Percentiles rank a stretch among this genome's conserved stretches.
phyloP scores from a whole-genome alignment of 192 early-diverging fungal genomes.

The Backusella parvicylindrica region DNA sequence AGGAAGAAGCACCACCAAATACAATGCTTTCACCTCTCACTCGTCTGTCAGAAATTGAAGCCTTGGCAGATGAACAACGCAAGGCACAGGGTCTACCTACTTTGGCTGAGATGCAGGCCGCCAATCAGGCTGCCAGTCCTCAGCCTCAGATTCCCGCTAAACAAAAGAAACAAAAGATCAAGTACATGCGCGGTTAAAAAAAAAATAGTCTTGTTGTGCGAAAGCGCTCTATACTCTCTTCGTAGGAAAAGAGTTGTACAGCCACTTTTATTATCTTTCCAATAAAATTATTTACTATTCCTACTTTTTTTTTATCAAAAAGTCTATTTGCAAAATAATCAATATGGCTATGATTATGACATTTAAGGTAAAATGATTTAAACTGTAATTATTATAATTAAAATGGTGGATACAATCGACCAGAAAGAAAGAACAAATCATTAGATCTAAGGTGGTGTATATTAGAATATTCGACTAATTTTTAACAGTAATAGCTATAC shows the following conservation, averaged over 20 bases:
- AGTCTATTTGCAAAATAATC: too few species aligned
- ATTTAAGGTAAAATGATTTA: too few species aligned
- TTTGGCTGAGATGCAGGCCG: conserved; percentile 17
- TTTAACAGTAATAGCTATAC: too few species aligned
- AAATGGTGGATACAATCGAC: too few species aligned
- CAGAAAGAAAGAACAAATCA: too few species aligned
- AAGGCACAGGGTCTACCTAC: conserved; percentile 31
- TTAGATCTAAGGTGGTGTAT: too few species aligned
- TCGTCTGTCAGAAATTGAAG: conserved; percentile 24
- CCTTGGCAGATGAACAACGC: conserved; percentile 30
- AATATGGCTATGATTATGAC: too few species aligned
- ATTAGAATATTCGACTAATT: too few species aligned
- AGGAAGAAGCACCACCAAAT: conserved; percentile 24
- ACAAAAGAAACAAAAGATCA: conserved; percentile 30
- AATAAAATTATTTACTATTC: background rate
- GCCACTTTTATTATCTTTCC: background rate
- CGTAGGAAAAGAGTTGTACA: conserved; percentile 23
- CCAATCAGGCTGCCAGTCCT: background rate
- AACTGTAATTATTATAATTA: too few species aligned
- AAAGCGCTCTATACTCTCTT: conserved; percentile 6
- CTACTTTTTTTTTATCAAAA: too few species aligned
- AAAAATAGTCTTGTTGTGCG: background rate
- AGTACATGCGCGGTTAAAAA: conserved; percentile 24
- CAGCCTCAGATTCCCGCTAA: conserved; percentile 1
- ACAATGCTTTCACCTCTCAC: conserved; percentile 32